Base-by-base conservation (phyloP, 192 early-diverging fungal genomes). In the Phycomyces nitens region DNA sequence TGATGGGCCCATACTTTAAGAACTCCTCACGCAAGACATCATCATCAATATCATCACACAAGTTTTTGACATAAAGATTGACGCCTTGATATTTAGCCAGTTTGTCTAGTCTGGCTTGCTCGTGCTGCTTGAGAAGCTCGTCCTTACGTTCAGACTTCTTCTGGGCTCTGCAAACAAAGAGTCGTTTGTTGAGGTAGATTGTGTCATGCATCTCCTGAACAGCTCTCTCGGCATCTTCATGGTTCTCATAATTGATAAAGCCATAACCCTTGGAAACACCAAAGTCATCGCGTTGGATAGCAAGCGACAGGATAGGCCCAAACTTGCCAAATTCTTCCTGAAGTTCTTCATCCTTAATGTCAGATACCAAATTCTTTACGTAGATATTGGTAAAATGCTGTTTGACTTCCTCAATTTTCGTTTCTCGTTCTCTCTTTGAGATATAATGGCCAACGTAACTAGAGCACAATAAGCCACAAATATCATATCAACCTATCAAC, bases 21-120 rank as follows among this genome's bases (percentile, higher is more conserved):
- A 96, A 96, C 76, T 89, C 89, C 64, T 89, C 79, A 34, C 90
- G 82, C 21, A 96, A 85, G 68, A 81, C 80, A 68, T 93, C 92
- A 71, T 96, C 94, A 53, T 92, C 87, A 57, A 94, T 81, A 53
- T 82, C 76, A 66, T 93, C 94, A 63, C 90, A 90, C 62, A 96
- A 81, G 82, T 94, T 94, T 81, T 94, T 94, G 70, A 96, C 81
- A 78, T 94, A 94, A 62, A 95, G 77, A 79, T 95, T 95, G 72
- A 90, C 91, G 68, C 90, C 90, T 81, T 95, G 94, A 82, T 90
- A 92, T 79, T 93, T 92, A 82, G 80, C 86, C 53, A 89, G 73
- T 78, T 90, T 89, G 75, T 93, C 91, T 64, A 84, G 76, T 60
- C 87, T 80, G 63, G 85, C 75, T 67, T 83, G 77, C 75, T 96